Conservation (phyloP, 345 rosid genomes). For the Eucalyptus guilfoylei region DNA sequence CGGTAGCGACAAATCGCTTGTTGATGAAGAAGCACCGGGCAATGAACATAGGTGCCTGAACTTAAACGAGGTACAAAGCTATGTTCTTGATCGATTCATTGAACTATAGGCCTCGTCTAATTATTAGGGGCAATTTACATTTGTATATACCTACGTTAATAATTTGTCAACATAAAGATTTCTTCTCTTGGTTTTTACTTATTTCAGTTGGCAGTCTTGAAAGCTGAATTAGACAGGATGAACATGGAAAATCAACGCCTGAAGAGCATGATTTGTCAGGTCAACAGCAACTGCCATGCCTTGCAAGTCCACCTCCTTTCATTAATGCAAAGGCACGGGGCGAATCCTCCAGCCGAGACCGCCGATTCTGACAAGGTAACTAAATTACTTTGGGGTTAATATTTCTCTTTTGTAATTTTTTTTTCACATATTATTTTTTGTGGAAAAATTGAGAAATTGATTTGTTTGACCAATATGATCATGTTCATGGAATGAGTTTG, state of each 20-base stretch:
- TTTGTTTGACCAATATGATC: not conserved
- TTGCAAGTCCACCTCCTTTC: conserved; percentile 33
- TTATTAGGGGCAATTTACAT: not conserved
- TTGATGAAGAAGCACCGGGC: not conserved
- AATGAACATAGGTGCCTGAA: not conserved
- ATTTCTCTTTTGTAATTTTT: not conserved
- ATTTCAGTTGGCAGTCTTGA: conserved; percentile 16
- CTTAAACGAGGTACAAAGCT: not conserved
- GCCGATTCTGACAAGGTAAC: not conserved
- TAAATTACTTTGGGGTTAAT: not conserved
- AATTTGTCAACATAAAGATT: not conserved
- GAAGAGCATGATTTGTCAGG: conserved; percentile 29
- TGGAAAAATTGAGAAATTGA: not conserved
- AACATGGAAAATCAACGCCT: conserved; percentile 33
- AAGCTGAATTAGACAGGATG: conserved; percentile 28
- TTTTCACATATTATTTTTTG: not conserved
- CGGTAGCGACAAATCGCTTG: not conserved
- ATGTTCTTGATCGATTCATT: not conserved
- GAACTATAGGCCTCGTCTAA: not conserved
- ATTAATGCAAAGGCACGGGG: conserved; percentile 11
- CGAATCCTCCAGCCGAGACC: not conserved
- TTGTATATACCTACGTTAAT: not conserved
- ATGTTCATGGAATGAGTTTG: not conserved
- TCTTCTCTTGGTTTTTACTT: not conserved
- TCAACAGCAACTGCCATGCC: conserved; percentile 21